Percentiles rank a stretch among this genome's conserved stretches.
Conservation (phyloP, 805 yeast genomes). For the Vanderwaltozyma polyspora region DNA sequence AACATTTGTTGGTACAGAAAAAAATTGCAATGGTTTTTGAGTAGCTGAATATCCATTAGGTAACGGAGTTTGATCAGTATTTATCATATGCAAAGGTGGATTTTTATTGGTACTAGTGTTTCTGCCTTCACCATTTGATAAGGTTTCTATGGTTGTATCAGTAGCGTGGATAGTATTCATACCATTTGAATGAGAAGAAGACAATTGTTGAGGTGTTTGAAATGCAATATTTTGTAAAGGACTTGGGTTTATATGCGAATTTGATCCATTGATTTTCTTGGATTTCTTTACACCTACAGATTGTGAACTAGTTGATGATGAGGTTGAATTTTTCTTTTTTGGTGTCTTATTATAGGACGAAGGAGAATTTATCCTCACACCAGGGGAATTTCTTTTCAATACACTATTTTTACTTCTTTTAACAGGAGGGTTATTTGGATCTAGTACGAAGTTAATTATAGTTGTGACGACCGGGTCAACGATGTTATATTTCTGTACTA, state of each 20-base stretch:
- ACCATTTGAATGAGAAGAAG: conserved; percentile 1
- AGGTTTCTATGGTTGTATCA: conserved; percentile 1
- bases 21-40: conserved; percentile 26
- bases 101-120: background rate
- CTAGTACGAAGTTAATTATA: conserved; percentile 44
- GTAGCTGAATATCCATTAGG: conserved; percentile 20
- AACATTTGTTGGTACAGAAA: conserved; percentile 19
- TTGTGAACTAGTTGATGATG: conserved; percentile 2
- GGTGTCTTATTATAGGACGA: conserved; percentile 28
- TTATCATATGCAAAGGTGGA: background rate
- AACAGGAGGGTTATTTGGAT: conserved; percentile 34
- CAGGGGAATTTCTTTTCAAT: conserved; percentile 23
- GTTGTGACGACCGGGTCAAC: conserved; percentile 37
- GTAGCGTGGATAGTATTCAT: conserved; percentile 8
- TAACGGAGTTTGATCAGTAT: conserved; percentile 11
- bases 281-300: conserved; percentile 3
- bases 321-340: conserved; percentile 11
- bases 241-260: conserved; percentile 20
- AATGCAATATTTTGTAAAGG: conserved; percentile 25
- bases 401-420: conserved; percentile 30
- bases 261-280: conserved; percentile 1
- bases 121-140: background rate
- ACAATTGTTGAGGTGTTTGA: conserved; percentile 24
- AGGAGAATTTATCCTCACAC: conserved; percentile 24
- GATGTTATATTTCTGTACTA: conserved; percentile 43